Evolutionary conservation across 805 yeast genomes (phyloP), one percentile per base, ranked within the genome.

Genomic region (Candida loeiensis): DNA sequence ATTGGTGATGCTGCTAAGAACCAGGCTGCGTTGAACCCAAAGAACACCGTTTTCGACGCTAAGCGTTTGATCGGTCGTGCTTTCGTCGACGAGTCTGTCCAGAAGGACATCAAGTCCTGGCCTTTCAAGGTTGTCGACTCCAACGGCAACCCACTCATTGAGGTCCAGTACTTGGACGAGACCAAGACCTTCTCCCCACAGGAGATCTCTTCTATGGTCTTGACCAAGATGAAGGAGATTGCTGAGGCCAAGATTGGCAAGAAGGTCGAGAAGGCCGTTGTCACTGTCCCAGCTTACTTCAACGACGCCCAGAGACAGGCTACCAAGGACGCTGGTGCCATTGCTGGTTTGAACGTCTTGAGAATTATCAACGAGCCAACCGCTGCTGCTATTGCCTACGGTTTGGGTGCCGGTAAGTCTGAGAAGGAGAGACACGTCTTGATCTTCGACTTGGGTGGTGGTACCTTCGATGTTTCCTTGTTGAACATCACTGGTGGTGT

Each of bases 331-430:
- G 74, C 74, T 45, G 74, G 74, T 69, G 69, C 72, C 63, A 69
- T 69, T 59, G 63, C 74, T 46, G 74, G 74, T 55, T 68, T 69
- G 56, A 69, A 69, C 64, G 74, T 69, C 50, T 66, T 69, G 56
- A 58, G 74, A 56, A 69, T 69, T 53, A 69, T 69, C 50, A 69
- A 69, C 66, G 74, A 69, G 63, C 74, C 74, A 58, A 89, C 96
- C 49, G 96, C 96, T 38, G 96, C 96, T 51, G 96, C 96, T 50
- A 86, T 88, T 71, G 96, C 96, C 53, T 89, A 89, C 74, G 96
- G 96, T 73, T 78, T 90, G 49, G 91, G 74, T 66, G 74, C 70
- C 46, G 88, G 87, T 64, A 64, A 64, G 54, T 64, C 70, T 40
- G 74, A 69, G 58, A 69, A 69, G 62, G 74, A 67, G 60, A 68